Evolutionary conservation across 768 basidiomycete genomes (phyloP), one percentile per base, ranked within the genome.

Genomic region (Leccinum truebloodii): DNA sequence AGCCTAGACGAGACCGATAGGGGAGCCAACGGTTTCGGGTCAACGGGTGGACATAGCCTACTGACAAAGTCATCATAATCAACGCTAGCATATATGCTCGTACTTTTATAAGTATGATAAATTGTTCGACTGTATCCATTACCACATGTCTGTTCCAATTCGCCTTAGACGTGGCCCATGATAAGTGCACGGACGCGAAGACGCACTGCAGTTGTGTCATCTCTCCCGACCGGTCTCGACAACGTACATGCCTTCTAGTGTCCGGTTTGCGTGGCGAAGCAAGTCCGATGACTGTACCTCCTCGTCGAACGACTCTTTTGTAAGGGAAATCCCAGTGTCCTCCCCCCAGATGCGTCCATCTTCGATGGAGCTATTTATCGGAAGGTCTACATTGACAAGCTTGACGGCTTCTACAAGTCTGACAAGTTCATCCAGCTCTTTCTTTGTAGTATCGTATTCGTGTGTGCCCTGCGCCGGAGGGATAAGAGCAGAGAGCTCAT

Each of bases 11-110:
- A 88, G 60, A 98, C 97, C 1, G 69, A 84, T 32, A 87, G 97
- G 44, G 96, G 97, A 20, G 79, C 79, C 24, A 87, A 87, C 39
- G 97, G 95, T 1, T 98, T 97, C 65, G 97, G 97, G 0, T 98
- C 95, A 5, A 98, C 96, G 3, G 96, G 96, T 12, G 95, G 95
- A 10, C 89, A 94, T 69, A 76, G 62, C 8, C 70, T 77, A n/a
- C 73, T 90, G 35, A 77, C 34, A 18, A 59, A 22, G 14, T 48
- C 62, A 18, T 65, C 62, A 18, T 65, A 58, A 67, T 56, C 24
- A 14, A 53, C 39, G 34, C 16, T n/a, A 22, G 14, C n/a, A 50
- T 26, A 7, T 3, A n/a, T 37, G 26, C 26, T 32, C 4, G 14
- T 0, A 12, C 32, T 24, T 28, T n/a, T 6, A 20, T 20, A 13